Conservation (phyloP, 106 monocot genomes). For the Posidonia australis region DNA sequence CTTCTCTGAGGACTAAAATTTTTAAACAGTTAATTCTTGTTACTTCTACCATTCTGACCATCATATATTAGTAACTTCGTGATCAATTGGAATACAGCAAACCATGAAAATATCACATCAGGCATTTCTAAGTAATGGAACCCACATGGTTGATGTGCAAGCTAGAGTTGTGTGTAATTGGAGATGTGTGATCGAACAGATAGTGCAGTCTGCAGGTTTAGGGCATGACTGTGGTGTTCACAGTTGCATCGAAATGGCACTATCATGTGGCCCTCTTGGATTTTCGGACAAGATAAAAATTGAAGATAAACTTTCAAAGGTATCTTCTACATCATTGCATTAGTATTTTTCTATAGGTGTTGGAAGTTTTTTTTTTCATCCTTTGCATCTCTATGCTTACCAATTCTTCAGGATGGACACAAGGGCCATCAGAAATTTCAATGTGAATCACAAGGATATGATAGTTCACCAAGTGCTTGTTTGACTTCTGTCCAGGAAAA, state of each 20-base stretch:
- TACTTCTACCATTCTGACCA: neutral
- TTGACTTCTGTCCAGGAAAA: neutral
- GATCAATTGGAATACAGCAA: neutral
- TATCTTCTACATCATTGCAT: neutral
- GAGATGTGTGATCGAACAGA: constrained; percentile 12
- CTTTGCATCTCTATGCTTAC: neutral
- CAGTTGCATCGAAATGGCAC: constrained; percentile 20
- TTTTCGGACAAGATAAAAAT: constrained; percentile 1
- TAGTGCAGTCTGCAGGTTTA: constrained; percentile 3
- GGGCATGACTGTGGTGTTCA: neutral
- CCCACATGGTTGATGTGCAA: neutral
- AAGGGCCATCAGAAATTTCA: constrained; percentile 4
- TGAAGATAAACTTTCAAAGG: neutral
- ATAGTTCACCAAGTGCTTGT: neutral
- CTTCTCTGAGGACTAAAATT: no score
- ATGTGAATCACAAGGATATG: constrained; percentile 2
- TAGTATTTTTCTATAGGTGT: neutral
- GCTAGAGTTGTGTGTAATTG: constrained; percentile 11
- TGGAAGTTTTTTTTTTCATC: neutral
- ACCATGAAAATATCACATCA: neutral
- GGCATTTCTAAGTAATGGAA: neutral
- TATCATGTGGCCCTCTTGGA: neutral
- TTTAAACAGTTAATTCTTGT: no score
- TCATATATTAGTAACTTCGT: neutral
- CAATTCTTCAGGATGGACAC: constrained; percentile 2